Percentiles rank a stretch among this genome's conserved stretches.
These are phyloP conservation scores for Sequoia sempervirens DNA, from an alignment of 75 land plant genomes.

Conservation along the genomic window DNA sequence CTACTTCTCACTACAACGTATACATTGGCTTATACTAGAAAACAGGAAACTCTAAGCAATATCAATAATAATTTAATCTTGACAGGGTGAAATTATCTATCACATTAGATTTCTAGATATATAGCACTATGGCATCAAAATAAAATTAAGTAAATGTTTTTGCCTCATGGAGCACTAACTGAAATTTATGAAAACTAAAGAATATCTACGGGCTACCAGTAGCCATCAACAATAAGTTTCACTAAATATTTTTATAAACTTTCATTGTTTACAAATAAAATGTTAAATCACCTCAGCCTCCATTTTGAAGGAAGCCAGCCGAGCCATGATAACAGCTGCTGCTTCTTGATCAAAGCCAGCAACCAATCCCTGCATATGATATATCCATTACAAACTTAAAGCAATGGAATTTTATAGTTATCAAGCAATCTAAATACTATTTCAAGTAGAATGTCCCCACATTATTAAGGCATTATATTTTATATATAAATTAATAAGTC, in stretches of 20 bases:
- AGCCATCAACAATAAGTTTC: not conserved
- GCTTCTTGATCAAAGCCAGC: constrained; percentile 99
- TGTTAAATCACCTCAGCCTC: constrained; percentile 68
- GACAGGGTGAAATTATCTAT: not conserved
- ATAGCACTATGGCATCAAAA: not conserved
- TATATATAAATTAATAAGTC: not conserved
- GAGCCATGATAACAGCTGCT: constrained; percentile 93
- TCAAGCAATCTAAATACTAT: not conserved
- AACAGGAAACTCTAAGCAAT: not conserved
- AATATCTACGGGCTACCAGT: not conserved
- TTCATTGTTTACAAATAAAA: not conserved
- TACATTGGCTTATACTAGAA: not conserved
- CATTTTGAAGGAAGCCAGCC: constrained; percentile 85
- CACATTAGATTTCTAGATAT: not conserved
- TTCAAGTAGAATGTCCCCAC: not conserved
- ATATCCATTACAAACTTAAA: not conserved
- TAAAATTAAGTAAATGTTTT: not conserved
- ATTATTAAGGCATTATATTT: not conserved
- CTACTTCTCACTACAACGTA: not conserved
- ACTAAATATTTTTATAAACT: not conserved
- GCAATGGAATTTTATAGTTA: not conserved
- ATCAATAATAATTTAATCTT: not conserved
- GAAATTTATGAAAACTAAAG: not conserved
- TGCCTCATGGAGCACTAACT: not conserved
- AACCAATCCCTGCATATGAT: constrained; percentile 52